Base-by-base conservation (phyloP, 768 basidiomycete genomes). In the Tulasnella sp. region DNA sequence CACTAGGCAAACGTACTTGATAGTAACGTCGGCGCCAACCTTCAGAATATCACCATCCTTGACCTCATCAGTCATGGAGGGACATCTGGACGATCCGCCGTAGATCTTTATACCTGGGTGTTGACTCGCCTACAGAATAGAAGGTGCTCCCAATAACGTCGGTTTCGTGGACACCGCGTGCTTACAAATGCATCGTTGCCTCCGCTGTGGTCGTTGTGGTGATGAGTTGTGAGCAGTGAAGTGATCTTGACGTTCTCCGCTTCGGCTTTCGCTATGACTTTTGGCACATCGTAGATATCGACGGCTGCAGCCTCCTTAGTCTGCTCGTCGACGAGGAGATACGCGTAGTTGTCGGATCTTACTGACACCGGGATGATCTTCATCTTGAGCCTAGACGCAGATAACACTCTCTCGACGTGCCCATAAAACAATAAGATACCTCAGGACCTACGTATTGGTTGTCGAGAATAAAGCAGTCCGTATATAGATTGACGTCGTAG, bases 171-270 rank as follows among this genome's bases (percentile, higher is more conserved):
- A 25, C 1, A 5, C 58, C 58, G 58, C 1, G 58, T 64, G 67
- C 79, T 69, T 37, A 79, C 79, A 49, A 78, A 79, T 38, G 78
- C 78, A 4, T 67, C 81, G 83, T 96, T 97, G 40, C 95, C 95
- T 25, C 93, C 93, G 79, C 90, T 91, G 82, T 96, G 95, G 84
- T 98, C 96, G 78, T 86, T 80, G 82, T 97, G 96, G 82, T 96
- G 94, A 83, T 97, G 97, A 2, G 97, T 99, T 15, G 94, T 97
- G 79, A 99, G 86, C 31, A 85, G 87, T 52, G 92, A 90, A 42
- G 92, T 86, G 76, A 96, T 86, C 67, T 87, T 81, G 34, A 94
- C 91, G 11, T 86, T 89, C 49, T 88, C 87, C 12, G 84, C 83
- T 58, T 89, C 83, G 1, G 93, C 94, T 0, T 87, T 89, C 0